Conservation (phyloP, 106 monocot genomes). For the Iris macrosiphon region DNA sequence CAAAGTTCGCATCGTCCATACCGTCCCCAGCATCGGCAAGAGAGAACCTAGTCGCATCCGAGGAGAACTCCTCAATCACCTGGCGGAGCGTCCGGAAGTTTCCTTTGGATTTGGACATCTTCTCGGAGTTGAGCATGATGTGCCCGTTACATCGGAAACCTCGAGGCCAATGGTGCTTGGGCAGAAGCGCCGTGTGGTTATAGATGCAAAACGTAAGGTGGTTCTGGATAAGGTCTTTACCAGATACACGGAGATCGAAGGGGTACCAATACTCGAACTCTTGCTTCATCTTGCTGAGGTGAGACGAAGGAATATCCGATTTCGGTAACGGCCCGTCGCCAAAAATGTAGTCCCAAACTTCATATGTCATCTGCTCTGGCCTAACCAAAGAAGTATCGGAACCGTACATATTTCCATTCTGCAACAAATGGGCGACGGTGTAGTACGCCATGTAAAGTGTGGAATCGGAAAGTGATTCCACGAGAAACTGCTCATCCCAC, state of each 20-base stretch:
- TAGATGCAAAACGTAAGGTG: constrained; percentile 78
- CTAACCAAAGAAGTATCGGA: constrained; percentile 25
- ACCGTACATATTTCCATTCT: constrained; percentile 63
- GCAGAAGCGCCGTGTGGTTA: constrained; percentile 60
- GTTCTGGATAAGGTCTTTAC: constrained; percentile 76
- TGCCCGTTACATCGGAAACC: constrained; percentile 83
- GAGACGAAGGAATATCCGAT: constrained; percentile 27
- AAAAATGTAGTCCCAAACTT: constrained; percentile 67
- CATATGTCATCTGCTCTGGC: constrained; percentile 67
- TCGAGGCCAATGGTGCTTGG: constrained; percentile 56
- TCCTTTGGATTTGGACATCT: constrained; percentile 81
- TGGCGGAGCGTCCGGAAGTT: constrained; percentile 69
- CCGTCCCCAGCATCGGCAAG: constrained; percentile 76
- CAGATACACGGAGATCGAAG: constrained; percentile 72
- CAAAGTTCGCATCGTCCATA: constrained; percentile 82
- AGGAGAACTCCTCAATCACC: constrained; percentile 69
- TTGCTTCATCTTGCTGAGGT: constrained; percentile 56
- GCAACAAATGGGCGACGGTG: constrained; percentile 61
- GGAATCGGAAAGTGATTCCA: constrained; percentile 79
- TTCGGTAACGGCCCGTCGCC: constrained; percentile 32
- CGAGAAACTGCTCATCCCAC: constrained; percentile 74
- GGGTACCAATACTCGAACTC: constrained; percentile 89
- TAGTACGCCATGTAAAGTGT: constrained; percentile 85
- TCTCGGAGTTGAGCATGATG: constrained; percentile 80
- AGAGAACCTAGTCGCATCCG: constrained; percentile 70